Base-by-base conservation (phyloP, 2,329 filamentous ascomycete genomes). In the Aspergillus chevalieri region DNA sequence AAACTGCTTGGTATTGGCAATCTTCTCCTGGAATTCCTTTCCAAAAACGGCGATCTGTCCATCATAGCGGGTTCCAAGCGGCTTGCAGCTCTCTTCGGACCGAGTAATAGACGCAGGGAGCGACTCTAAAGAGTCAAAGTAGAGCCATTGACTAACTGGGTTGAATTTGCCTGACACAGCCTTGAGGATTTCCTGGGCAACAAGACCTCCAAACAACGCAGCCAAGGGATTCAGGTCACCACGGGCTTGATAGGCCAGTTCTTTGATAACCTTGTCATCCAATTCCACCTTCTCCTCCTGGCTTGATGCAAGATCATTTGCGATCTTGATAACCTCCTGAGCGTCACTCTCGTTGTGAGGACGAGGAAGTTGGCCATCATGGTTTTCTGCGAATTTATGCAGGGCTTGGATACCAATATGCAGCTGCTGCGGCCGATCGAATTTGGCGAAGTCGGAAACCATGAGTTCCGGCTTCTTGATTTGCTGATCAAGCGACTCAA, bases 121-220 rank as follows among this genome's bases (percentile, higher is more conserved):
- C 8, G 93, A 95, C 71, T 98, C 93, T n/a, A 98, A 77, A 1
- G 93, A 95, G 71, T 98, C 93, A 61, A 96, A 94, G 77, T 98
- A 97, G 67, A 98, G 80, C 84, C 88, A 97, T 69, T 98, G 93
- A 59, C 87, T 81, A 57, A 97, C 85, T n/a, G 93, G 93, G 62
- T 89, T 83, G 75, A 98, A 98, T 72, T 98, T 98, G 59, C 93
- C 93, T 47, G 93, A 98, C 6, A 98, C 89, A 15, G 92, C 89
- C 74, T 98, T 98, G 53, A 98, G 80, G 19, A 96, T 86, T 70
- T 98, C 93, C 68, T 98, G 93, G 1, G 93, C 93, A 22, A 89
- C 82, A 59, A 96, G 81, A 60, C 93, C 93, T 68, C 93, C 93
- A 64, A 96, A 97, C 73, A 96, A 88, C 15, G 93, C 92, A 21